Evolutionary conservation across 2,329 filamentous ascomycete species (phyloP).

Genomic region (Fusarium circinatum): DNA sequence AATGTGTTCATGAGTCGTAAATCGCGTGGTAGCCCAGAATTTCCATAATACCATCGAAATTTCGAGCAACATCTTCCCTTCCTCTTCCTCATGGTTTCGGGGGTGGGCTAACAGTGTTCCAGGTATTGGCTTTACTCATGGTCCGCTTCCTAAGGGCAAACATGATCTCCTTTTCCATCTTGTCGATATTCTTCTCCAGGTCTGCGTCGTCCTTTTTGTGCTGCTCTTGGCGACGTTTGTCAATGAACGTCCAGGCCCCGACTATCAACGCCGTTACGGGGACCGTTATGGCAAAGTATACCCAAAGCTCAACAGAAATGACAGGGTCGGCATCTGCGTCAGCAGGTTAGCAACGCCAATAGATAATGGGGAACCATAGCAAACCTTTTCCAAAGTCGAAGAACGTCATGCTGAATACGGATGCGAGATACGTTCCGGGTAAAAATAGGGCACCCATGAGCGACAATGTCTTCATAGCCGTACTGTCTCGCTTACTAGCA

Average conservation of each 20-base stretch:
- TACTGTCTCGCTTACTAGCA: conserved; percentile 69
- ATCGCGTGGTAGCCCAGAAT: conserved; percentile 3
- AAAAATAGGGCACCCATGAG: conserved; percentile 72
- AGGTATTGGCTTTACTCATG: conserved; percentile 66
- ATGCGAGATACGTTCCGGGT: conserved; percentile 70
- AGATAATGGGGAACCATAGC: neutral
- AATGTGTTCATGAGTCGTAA: conserved; percentile 32
- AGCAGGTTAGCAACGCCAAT: neutral
- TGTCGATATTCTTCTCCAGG: conserved; percentile 64
- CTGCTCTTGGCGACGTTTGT: conserved; percentile 59
- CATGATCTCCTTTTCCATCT: conserved; percentile 68
- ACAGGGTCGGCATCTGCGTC: conserved; percentile 49
- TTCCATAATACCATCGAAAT: neutral
- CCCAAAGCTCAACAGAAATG: conserved; percentile 66
- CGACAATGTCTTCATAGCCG: conserved; percentile 73
- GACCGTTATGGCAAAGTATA: conserved; percentile 71
- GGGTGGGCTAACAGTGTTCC: conserved; percentile 55
- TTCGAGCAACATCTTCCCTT: neutral
- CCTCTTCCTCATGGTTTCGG: conserved; percentile 31
- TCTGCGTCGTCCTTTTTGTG: conserved; percentile 62
- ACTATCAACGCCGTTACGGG: conserved; percentile 67
- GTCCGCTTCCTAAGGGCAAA: conserved; percentile 65
- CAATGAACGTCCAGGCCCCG: conserved; percentile 64
- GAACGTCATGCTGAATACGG: conserved; percentile 74
- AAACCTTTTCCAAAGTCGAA: conserved; percentile 68